These are phyloP conservation scores for Hypoxylon sp. DNA, from an alignment of 2,329 filamentous ascomycete genomes.

Conservation along the genomic window DNA sequence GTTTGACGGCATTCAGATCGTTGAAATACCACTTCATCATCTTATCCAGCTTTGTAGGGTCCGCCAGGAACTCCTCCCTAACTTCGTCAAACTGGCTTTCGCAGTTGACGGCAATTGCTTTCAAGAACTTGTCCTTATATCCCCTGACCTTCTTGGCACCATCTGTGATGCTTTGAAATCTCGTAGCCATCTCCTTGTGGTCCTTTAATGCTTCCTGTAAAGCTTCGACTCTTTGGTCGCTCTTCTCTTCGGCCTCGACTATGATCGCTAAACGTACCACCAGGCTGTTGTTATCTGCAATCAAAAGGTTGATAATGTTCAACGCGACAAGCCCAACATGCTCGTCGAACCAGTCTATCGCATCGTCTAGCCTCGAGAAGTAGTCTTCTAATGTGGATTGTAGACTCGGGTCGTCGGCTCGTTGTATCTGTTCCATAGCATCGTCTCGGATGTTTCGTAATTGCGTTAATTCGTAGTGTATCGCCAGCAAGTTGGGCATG, in stretches of 20 bases:
- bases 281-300: conserved; percentile 85
- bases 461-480: conserved; percentile 92
- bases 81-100: conserved; percentile 77
- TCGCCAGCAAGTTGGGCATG: conserved; percentile 88
- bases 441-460: conserved; percentile 94
- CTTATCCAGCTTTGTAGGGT: conserved; percentile 85
- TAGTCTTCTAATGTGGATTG: conserved; percentile 88
- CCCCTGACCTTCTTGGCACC: conserved; percentile 91
- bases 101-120: conserved; percentile 77
- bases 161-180: conserved; percentile 94
- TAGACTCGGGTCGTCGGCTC: conserved; percentile 75
- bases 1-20: conserved; percentile 91
- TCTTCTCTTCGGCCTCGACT: conserved; percentile 95
- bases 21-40: conserved; percentile 97
- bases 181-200: conserved; percentile 90
- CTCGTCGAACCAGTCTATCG: conserved; percentile 94
- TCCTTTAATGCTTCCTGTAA: conserved; percentile 94
- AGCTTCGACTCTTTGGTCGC: conserved; percentile 88
- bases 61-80: conserved; percentile 79
- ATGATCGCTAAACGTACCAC: conserved; percentile 92
- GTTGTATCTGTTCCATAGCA: conserved; percentile 93
- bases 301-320: conserved; percentile 87
- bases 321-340: conserved; percentile 89
- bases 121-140: conserved; percentile 95
- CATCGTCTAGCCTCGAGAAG: conserved; percentile 84